Evolutionary conservation across 495 filamentous ascomycete genomes (phyloP), one percentile per base, ranked within the genome.

Genomic region (Penicillium bovifimosum): DNA sequence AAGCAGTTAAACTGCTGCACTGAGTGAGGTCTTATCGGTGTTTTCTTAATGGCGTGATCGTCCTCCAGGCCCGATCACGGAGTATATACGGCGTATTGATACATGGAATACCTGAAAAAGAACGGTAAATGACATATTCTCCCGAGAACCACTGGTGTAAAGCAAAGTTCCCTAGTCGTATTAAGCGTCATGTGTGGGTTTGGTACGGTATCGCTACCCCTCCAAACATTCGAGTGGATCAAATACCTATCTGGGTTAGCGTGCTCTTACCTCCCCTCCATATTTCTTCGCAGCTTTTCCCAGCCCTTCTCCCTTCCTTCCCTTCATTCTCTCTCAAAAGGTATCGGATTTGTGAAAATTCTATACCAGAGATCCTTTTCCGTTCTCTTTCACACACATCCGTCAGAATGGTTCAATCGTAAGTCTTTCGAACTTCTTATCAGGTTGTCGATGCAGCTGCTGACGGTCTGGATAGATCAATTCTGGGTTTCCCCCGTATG

Each of bases 401-500:
- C 61, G 58, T 72, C 79, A 88, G 76, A 65, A 90, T 90, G 86
- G 86, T 90, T 78, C 84, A 88, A 79, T 90, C 86, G 84, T 82
- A 69, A 68, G 79, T 68, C 55, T 4, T 20, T 36, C 34, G 32
- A 17, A 9, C 14, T 41, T 16, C 18, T 48, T 66, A 68, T 33
- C 60, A 68, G 59, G 55, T 62, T 60, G 47, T n/a, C 8, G n/a
- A 43, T n/a, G 28, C 35, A 35, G 24, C 44, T 33, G 17, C 58
- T 72, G 43, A 67, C 55, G 18, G 6, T 3, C 16, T 35, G 10
- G n/a, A 29, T 33, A 73, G 67, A 56, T 80, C 86, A 41, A 74
- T 90, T 70, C 81, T 91, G 58, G 86, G 86, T 67, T 90, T 91
- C 78, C 87, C 86, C 74, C 93, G 93, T 71, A 96, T 96, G 88